Evolutionary conservation across 2,329 filamentous ascomycete species (phyloP).

Genomic region (Orbilia blumenaviensis): DNA sequence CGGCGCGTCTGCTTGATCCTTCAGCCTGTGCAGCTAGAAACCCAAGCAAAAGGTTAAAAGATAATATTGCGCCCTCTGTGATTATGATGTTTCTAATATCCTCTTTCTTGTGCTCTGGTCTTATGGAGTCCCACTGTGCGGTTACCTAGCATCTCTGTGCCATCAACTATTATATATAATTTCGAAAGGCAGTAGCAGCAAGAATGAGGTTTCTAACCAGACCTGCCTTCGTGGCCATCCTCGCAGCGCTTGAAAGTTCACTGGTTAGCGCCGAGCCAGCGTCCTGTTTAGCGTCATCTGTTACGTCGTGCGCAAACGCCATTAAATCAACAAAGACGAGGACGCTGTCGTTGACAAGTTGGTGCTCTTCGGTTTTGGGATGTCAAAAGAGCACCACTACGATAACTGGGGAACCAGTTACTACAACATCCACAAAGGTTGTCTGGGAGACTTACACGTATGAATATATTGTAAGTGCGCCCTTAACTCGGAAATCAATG

Average conservation of each 20-base stretch:
- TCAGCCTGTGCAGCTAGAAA: not conserved
- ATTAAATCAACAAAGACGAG: slow-evolving; percentile 35
- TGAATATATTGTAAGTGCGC: slow-evolving; percentile 1
- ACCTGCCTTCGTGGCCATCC: not conserved
- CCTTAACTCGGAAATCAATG: too few species aligned
- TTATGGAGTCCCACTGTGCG: too few species aligned
- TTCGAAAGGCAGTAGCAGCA: not conserved
- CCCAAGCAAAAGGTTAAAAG: not conserved
- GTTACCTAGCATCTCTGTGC: too few species aligned
- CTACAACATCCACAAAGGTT: slow-evolving; percentile 5
- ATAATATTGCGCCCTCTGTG: not conserved
- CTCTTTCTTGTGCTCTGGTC: not conserved
- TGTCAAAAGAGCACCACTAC: slow-evolving; percentile 32
- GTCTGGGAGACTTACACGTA: slow-evolving; percentile 8
- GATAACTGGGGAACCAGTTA: slow-evolving; percentile 31
- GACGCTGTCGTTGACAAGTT: slow-evolving; percentile 20
- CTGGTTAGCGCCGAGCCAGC: slow-evolving; percentile 1
- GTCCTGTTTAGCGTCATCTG: slow-evolving; percentile 8
- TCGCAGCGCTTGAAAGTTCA: not conserved
- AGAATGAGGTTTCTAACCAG: slow-evolving; percentile 6
- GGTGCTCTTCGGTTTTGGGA: slow-evolving; percentile 41
- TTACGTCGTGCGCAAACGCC: slow-evolving; percentile 24
- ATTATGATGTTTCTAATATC: not conserved
- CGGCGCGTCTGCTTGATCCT: slow-evolving; percentile 32
- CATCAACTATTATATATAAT: too few species aligned